Percentiles rank a stretch among this genome's conserved stretches.
phyloP scores from a whole-genome alignment of 352 stramenopile genomes.

The Globisporangium barbulae region DNA sequence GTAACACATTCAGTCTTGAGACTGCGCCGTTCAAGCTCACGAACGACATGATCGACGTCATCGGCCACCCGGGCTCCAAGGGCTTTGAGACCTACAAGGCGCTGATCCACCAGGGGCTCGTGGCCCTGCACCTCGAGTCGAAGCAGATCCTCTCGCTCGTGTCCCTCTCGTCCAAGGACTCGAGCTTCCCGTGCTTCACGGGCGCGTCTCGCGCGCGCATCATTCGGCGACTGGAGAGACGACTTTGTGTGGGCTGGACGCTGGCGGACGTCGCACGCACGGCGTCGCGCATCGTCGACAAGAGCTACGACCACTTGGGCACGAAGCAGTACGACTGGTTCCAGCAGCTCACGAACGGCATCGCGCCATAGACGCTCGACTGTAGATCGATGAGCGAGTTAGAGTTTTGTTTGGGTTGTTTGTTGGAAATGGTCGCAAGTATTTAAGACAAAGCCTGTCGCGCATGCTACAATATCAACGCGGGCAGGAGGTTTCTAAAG shows the following conservation, averaged over 20 bases:
- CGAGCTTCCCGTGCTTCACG: conserved; percentile 93
- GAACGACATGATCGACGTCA: conserved; percentile 95
- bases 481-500: neutral
- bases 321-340: conserved; percentile 89
- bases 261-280: conserved; percentile 50
- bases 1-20: conserved; percentile 96
- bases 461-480: neutral
- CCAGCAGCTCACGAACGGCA: conserved; percentile 85
- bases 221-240: conserved; percentile 45
- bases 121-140: conserved; percentile 91
- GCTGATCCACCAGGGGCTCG: conserved; percentile 91
- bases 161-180: conserved; percentile 90
- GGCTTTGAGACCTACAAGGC: conserved; percentile 91
- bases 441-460: conserved; percentile 3
- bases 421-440: neutral
- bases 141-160: conserved; percentile 91
- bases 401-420: neutral
- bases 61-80: conserved; percentile 71
- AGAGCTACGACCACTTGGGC: conserved; percentile 71
- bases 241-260: conserved; percentile 54
- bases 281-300: conserved; percentile 58
- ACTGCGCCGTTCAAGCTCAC: conserved; percentile 98
- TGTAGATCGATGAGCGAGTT: no score
- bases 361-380: conserved; percentile 31
- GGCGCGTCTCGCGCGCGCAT: conserved; percentile 36